Evolutionary conservation across 2,329 filamentous ascomycete genomes (phyloP), one percentile per base, ranked within the genome.

Genomic region (Dactylonectria macrodidyma): DNA sequence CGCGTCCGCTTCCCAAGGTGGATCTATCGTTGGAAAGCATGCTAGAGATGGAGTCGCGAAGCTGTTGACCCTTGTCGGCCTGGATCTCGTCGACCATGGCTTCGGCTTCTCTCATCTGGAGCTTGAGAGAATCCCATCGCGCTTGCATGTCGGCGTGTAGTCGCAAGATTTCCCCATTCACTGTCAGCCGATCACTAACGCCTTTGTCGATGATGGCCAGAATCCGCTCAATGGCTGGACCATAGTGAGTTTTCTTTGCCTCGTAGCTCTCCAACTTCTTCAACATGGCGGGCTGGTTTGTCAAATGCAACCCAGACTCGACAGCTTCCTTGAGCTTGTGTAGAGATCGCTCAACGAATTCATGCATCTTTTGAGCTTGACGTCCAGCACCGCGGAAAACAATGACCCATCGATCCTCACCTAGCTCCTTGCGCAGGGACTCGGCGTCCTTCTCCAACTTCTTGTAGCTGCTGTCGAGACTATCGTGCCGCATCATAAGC

Each of bases 301-400:
- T 92, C 66, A 94, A 82, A 71, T 96, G 92, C 75, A 92, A 87
- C 8, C 91, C 91, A 11, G 89, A 86, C 66, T 97, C 93, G 16
- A 97, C 85, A 4, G 90, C 91, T 77, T 97, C 94, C 70, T 89
- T 91, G 41, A 99, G 86, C 81, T 97, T 97, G 54, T 86, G 82
- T 66, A 97, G 90, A 78, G 95, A 97, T 71, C 95, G 89, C 78
- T 97, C 93, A 24, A 98, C 94, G 3, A 95, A 98, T 73, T 97
- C 94, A 78, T 94, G 95, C 95, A 99, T 97, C 84, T 97, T 97
- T 73, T 96, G 90, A 5, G 96, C 95, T 81, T 98, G 95, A 65
- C 92, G 89, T 14, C 95, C 95, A 16, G 96, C 96, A 71, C 96
- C 95, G 64, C 95, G 90, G 84, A 99, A 99, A 41, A 98, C 95